Percentiles rank a stretch among this genome's conserved stretches.
These are phyloP conservation scores for Onygenales sp. DNA, from an alignment of 2,329 filamentous ascomycete species.

Conservation along the genomic window DNA sequence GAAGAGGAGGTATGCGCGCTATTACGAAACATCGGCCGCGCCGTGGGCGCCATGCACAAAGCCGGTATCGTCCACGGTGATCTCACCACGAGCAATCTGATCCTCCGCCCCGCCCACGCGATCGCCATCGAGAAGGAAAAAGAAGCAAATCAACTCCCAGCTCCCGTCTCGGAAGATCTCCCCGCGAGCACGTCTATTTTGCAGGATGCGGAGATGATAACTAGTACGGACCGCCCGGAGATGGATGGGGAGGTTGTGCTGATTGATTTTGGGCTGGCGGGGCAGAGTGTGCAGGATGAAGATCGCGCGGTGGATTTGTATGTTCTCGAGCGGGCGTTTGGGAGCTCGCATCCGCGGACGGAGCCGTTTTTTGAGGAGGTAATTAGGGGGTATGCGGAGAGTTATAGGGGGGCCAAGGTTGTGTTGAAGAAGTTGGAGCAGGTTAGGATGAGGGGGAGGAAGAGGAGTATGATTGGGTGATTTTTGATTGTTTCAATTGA, in stretches of 20 bases:
- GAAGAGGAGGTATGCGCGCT: constrained; percentile 49
- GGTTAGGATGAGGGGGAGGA: constrained; percentile 84
- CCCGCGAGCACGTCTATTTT: neutral
- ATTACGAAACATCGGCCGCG: constrained; percentile 60
- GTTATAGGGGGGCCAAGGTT: constrained; percentile 63
- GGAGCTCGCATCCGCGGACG: constrained; percentile 82
- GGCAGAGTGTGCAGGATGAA: constrained; percentile 72
- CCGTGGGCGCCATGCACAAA: constrained; percentile 67
- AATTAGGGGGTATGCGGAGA: constrained; percentile 61
- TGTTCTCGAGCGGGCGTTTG: constrained; percentile 88
- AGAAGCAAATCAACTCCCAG: constrained; percentile 12
- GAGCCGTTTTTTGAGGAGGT: constrained; percentile 67
- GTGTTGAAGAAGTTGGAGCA: constrained; percentile 81
- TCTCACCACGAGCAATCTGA: constrained; percentile 94
- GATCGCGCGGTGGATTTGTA: constrained; percentile 94
- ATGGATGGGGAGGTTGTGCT: constrained; percentile 69
- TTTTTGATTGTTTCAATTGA: neutral
- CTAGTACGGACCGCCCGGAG: constrained; percentile 12
- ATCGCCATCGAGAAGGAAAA: constrained; percentile 10
- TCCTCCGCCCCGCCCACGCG: constrained; percentile 49
- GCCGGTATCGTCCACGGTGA: constrained; percentile 90
- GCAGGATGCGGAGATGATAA: neutral
- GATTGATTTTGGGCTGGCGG: constrained; percentile 90
- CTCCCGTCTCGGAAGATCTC: neutral
- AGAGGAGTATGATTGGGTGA: constrained; percentile 91